These are phyloP conservation scores for Aspergillus clavatus DNA, from an alignment of 2,329 filamentous ascomycete species.

Conservation along the genomic window DNA sequence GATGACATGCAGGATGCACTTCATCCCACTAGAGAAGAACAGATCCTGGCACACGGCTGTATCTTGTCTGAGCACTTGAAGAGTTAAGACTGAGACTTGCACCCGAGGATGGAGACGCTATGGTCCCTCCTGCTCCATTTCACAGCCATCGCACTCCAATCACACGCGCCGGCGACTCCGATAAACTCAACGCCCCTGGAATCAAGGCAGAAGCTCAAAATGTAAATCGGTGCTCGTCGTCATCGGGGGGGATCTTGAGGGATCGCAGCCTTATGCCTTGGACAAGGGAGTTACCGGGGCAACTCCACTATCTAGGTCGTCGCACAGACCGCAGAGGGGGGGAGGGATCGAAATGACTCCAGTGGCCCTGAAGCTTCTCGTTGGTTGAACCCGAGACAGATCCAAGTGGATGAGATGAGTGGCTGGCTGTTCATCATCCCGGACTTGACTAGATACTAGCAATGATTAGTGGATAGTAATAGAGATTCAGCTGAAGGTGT, in stretches of 20 bases:
- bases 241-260: background rate
- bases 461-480: background rate
- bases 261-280: background rate
- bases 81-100: background rate
- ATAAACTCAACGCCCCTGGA: background rate
- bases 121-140: background rate
- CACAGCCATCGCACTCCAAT: background rate
- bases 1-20: background rate
- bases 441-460: background rate
- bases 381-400: slow-evolving; percentile 3
- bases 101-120: background rate
- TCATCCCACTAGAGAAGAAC: background rate
- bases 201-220: background rate
- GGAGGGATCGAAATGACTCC: slow-evolving; percentile 2
- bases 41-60: background rate
- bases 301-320: slow-evolving; percentile 5
- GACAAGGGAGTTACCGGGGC: slow-evolving; percentile 20
- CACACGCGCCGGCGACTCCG: background rate
- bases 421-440: slow-evolving; percentile 1
- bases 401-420: slow-evolving; percentile 1
- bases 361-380: slow-evolving; percentile 1
- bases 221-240: background rate
- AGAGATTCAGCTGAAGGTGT: background rate
- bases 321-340: no score
- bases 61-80: no score